Percentiles rank a stretch among this genome's conserved stretches.
phyloP scores from a whole-genome alignment of 2,329 filamentous ascomycete species.

The Trichoderma sp. region DNA sequence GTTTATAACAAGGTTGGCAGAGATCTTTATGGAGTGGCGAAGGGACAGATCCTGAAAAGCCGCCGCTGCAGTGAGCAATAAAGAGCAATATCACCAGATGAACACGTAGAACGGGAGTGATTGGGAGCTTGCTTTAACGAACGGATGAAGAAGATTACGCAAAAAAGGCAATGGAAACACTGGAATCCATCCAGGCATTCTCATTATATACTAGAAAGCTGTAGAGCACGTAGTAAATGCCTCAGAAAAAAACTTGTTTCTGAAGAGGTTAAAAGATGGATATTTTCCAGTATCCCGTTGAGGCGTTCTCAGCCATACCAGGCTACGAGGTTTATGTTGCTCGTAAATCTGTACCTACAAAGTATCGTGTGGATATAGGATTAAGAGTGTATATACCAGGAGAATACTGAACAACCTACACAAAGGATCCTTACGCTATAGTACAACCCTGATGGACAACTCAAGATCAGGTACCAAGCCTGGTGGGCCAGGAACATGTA shows the following conservation, averaged over 20 bases:
- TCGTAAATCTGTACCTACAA: not conserved
- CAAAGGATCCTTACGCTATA: not conserved
- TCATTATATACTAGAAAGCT: not conserved
- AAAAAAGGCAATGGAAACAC: not conserved
- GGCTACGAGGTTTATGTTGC: not conserved
- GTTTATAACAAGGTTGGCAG: not conserved
- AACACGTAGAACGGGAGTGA: not conserved
- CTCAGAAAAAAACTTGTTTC: not conserved
- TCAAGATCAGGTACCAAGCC: not conserved
- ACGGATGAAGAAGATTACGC: not conserved
- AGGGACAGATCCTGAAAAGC: not conserved
- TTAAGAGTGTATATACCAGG: not conserved
- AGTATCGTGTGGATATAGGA: not conserved
- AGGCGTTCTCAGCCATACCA: not conserved
- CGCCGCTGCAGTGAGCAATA: not conserved
- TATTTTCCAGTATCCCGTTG: not conserved
- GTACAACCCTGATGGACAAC: not conserved
- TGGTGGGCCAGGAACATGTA: not conserved
- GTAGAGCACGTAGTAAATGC: not conserved
- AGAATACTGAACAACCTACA: not conserved
- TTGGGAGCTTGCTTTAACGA: not conserved
- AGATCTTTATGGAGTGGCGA: not conserved
- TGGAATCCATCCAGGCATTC: not conserved
- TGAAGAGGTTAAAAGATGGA: not conserved
- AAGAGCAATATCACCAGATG: not conserved